Base-by-base conservation (phyloP, 2,329 filamentous ascomycete genomes). In the Pseudogymnoascus sp. region DNA sequence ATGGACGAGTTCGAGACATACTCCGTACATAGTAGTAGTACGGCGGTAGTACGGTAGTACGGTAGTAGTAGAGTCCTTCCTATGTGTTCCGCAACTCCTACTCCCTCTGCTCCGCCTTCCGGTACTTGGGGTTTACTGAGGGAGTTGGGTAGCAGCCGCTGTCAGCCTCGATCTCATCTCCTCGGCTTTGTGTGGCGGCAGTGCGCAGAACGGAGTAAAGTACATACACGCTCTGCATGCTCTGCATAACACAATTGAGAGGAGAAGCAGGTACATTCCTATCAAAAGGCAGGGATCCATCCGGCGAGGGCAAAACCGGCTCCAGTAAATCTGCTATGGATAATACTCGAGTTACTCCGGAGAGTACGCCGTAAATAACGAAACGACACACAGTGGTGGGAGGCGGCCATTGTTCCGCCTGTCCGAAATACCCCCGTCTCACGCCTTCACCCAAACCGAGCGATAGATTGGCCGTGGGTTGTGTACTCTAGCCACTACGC, bases 81-180 rank as follows among this genome's bases (percentile, higher is more conserved):
- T 33, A 7, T n/a, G 35, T 41, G 4, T 19, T 23, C 41, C 21
- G 26, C 4, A n/a, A 26, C 43, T 31, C 26, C 45, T 33, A 12
- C 45, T 55, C 26, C n/a, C 16, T 33, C 43, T 31, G n/a, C 45
- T 33, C 6, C 45, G 31, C 26, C n/a, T 19, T 33, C 26, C 49
- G 26, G 49, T 55, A 55, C 49, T 33, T 33, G 49, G 4, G 49
- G 33, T 55, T 55, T 55, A 12, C 49, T 55, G 49, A 55, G n/a
- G 8, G 49, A 55, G 8, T 55, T 55, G 49, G 49, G 49, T 33
- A 31, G 49, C 29, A 55, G 49, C 49, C 49, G 49, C 49, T 55
- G 49, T 55, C 49, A 55, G 49, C 49, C 26, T 55, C 26, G 49
- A 55, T 55, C 49, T 55, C 45, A 55, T 55, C 49, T 55, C 45